These are phyloP conservation scores for Pistacia atlantica DNA, from an alignment of 345 rosid genomes.

Conservation along the genomic window DNA sequence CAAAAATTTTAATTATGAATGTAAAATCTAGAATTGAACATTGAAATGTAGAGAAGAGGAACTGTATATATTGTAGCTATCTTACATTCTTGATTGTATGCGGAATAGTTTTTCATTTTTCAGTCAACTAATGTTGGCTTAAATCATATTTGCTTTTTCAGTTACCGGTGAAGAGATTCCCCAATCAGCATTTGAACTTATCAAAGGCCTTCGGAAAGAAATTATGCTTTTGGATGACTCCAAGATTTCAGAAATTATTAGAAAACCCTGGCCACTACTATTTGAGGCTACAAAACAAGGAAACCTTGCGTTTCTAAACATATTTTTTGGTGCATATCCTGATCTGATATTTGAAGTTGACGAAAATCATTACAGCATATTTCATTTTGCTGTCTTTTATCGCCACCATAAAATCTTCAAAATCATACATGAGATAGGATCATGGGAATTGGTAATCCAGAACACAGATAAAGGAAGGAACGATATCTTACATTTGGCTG, in stretches of 20 bases:
- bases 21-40: no score
- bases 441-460: slow-evolving; percentile 4
- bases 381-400: slow-evolving; percentile 16
- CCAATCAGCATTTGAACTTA: not conserved
- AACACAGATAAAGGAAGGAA: not conserved
- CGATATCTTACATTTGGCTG: slow-evolving; percentile 29
- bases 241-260: not conserved
- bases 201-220: not conserved
- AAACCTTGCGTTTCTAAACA: not conserved
- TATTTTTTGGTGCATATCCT: no score
- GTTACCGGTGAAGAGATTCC: not conserved
- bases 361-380: slow-evolving; percentile 5
- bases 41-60: no score
- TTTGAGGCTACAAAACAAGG: not conserved
- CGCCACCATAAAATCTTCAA: slow-evolving; percentile 20
- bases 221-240: not conserved
- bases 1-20: no score
- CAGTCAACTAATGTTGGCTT: not conserved
- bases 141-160: no score
- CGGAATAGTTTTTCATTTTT: no score
- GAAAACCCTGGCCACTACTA: not conserved
- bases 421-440: slow-evolving; percentile 10
- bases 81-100: no score
- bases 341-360: no score
- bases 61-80: no score